Evolutionary conservation across 306 rosid genomes (phyloP), one percentile per base, ranked within the genome.

Genomic region (Ceratonia siliqua): DNA sequence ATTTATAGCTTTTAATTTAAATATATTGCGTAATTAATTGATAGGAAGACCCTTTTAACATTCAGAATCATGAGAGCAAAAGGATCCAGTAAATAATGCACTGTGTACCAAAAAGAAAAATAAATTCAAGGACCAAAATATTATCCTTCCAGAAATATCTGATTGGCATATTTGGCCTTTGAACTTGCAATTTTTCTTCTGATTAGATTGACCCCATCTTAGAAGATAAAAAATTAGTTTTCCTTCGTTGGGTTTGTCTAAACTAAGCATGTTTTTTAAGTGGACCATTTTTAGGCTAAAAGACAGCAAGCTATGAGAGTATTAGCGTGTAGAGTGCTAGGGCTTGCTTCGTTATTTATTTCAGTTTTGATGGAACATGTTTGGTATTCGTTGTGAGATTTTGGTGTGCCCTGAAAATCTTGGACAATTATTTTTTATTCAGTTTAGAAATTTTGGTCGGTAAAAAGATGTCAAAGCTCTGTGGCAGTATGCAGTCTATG

Each of bases 21-120:
- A 68, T 70, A 18, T 54, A 59, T 73, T 63, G 42, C 71, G 68
- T 68, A 38, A 20, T 53, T 48, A 62, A 30, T 10, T 70, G 61
- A 58, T 58, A 21, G 49, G 43, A 68, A 38, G 41, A 61, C 39
- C 75, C 69, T 79, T 17, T 76, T 76, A 70, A 35, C 15, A 5
- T 39, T 42, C n/a, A 62, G 39, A 66, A 67, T 49, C 15, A 17
- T 15, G 70, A 15, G 28, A 36, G 62, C 56, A 24, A 20, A 59
- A 66, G 43, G 52, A 20, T 52, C 53, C 10, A 5, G 39, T 54
- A 38, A 64, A 70, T 66, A 25, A 25, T 41, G 21, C 46, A 70
- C 8, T 70, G 67, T 48, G 22, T 41, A 18, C n/a, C 53, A 57
- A 48, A 71, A 61, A 17, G 42, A 8, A 5, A 38, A 71, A 27